These are phyloP conservation scores for Phytophthora crassamura DNA, from an alignment of 352 stramenopile genomes.

Conservation along the genomic window DNA sequence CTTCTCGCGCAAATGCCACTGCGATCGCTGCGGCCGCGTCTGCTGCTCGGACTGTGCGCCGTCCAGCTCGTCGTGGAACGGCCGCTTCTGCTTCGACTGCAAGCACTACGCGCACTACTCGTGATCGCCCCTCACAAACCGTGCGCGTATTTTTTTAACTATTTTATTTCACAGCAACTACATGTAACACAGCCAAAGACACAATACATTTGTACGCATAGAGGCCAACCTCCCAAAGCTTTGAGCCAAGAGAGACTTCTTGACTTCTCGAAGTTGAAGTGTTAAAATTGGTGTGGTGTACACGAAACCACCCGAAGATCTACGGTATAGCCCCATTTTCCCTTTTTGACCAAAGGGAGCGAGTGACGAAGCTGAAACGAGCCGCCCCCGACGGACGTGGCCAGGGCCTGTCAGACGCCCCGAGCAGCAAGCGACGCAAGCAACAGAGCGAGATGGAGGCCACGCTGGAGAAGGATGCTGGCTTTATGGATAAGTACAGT, in stretches of 20 bases:
- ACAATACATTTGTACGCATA: slow-evolving; percentile 21
- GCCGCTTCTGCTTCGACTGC: slow-evolving; percentile 80
- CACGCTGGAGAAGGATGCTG: slow-evolving; percentile 81
- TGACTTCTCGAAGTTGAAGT: no score
- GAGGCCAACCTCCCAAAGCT: no score
- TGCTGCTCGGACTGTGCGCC: slow-evolving; percentile 81
- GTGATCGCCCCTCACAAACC: slow-evolving; percentile 17
- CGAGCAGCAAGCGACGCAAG: slow-evolving; percentile 35
- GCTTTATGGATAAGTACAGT: slow-evolving; percentile 95
- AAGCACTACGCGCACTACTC: slow-evolving; percentile 72
- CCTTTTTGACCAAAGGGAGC: slow-evolving; percentile 29
- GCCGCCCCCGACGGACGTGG: slow-evolving; percentile 26
- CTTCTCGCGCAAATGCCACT: slow-evolving; percentile 78
- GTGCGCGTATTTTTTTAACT: slow-evolving; percentile 12
- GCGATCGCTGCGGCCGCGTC: slow-evolving; percentile 75
- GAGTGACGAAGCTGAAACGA: slow-evolving; percentile 43
- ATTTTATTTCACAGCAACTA: slow-evolving; percentile 31
- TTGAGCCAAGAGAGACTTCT: no score
- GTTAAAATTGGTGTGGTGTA: slow-evolving; percentile 13
- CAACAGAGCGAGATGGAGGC: slow-evolving; percentile 51
- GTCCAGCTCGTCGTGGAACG: slow-evolving; percentile 73
- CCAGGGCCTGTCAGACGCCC: slow-evolving; percentile 38
- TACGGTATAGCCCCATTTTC: slow-evolving; percentile 18
- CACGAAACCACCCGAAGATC: no score
- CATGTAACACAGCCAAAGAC: slow-evolving; percentile 5